Evolutionary conservation across 2,329 filamentous ascomycete genomes (phyloP).

Genomic region (Aaosphaeria pasadenensis): DNA sequence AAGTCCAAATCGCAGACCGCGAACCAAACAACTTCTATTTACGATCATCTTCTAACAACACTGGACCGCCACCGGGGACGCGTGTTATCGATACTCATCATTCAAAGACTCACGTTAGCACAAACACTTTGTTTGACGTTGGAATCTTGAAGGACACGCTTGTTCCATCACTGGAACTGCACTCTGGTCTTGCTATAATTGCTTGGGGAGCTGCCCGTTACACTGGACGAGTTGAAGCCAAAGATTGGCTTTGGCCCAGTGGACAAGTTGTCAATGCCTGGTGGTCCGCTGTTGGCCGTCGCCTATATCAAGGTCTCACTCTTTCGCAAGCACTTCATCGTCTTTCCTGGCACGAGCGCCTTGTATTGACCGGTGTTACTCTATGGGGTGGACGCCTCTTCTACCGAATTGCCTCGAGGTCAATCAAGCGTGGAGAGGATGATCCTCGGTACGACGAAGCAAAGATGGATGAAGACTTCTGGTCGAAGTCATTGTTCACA

Average conservation of each 20-base stretch:
- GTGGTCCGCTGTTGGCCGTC: constrained; percentile 58
- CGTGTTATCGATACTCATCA: constrained; percentile 25
- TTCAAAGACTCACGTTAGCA: constrained; percentile 30
- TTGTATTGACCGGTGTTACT: constrained; percentile 56
- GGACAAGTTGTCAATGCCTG: constrained; percentile 57
- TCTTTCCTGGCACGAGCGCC: constrained; percentile 53
- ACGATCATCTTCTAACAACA: constrained; percentile 10
- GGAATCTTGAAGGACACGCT: constrained; percentile 55
- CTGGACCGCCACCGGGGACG: constrained; percentile 6
- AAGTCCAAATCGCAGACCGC: constrained; percentile 28
- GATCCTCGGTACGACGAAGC: constrained; percentile 54
- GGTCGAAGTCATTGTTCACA: constrained; percentile 55
- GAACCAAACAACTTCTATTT: constrained; percentile 33
- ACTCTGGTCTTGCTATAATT: constrained; percentile 51
- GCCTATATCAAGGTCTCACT: constrained; percentile 47
- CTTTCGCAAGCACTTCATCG: constrained; percentile 46
- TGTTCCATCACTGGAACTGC: constrained; percentile 53
- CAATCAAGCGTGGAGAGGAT: constrained; percentile 51
- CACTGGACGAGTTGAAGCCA: constrained; percentile 56
- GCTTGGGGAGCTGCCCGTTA: constrained; percentile 52
- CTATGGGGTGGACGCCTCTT: constrained; percentile 58
- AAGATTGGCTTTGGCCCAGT: constrained; percentile 59
- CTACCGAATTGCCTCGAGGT: constrained; percentile 52
- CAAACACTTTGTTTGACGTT: constrained; percentile 37
- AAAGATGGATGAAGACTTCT: constrained; percentile 55